Conservation (phyloP, 169 alveolate species). For the Cytauxzoon felis region DNA sequence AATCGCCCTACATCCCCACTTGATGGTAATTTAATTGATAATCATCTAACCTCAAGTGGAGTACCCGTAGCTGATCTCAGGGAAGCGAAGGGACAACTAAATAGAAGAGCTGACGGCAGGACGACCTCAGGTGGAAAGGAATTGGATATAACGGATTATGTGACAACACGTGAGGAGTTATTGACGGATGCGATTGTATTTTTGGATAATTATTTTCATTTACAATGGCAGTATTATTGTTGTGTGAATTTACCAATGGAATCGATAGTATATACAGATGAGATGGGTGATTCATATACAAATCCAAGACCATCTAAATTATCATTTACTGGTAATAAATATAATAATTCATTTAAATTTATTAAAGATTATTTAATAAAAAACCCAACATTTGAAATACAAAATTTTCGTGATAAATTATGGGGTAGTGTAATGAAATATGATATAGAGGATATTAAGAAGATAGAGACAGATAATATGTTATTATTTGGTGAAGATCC, state of each 20-base stretch:
- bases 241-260: slow-evolving; percentile 19
- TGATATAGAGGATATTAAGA: not conserved
- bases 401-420: not conserved
- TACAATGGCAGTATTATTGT: slow-evolving; percentile 27
- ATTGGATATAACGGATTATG: not conserved
- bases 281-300: slow-evolving; percentile 18
- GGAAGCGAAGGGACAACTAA: not conserved
- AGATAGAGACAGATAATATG: not conserved
- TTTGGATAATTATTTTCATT: slow-evolving; percentile 13
- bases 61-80: not conserved
- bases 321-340: slow-evolving; percentile 5
- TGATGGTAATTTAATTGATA: not conserved
- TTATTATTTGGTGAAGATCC: slow-evolving; percentile 47
- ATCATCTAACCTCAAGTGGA: not conserved
- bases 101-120: not conserved
- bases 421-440: not conserved
- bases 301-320: slow-evolving; percentile 28
- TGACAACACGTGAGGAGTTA: not conserved
- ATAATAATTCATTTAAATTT: not conserved
- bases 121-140: not conserved
- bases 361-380: not conserved
- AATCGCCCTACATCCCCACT: not conserved
- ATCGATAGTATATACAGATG: slow-evolving; percentile 1
- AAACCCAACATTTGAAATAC: not conserved
- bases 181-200: slow-evolving; percentile 23